Percentiles rank a stretch among this genome's conserved stretches.
phyloP scores from a whole-genome alignment of 1,284 basidiomycete species.

The Microbotryum intermedium region DNA sequence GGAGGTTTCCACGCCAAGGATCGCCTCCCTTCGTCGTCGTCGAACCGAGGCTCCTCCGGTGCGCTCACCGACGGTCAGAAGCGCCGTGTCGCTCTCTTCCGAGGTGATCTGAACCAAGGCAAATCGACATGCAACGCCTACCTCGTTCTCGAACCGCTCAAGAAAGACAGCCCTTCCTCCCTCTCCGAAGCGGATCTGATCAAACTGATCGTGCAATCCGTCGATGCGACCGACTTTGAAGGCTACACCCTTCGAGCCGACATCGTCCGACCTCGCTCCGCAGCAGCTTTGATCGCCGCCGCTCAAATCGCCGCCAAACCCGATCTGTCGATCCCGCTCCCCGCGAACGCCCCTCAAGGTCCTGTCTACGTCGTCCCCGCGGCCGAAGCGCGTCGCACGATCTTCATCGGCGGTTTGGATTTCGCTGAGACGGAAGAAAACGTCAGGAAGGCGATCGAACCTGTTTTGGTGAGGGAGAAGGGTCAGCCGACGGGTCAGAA shows the following conservation, averaged over 20 bases:
- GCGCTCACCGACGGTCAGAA: constrained; percentile 71
- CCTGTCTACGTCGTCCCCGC: constrained; percentile 18
- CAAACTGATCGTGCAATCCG: constrained; percentile 54
- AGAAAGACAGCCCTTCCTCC: constrained; percentile 2
- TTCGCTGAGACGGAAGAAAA: constrained; percentile 88
- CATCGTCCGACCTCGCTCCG: constrained; percentile 45
- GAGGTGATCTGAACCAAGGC: constrained; percentile 45
- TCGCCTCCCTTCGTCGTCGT: too few species aligned
- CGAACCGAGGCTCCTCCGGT: constrained; percentile 40
- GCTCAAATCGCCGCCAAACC: constrained; percentile 28
- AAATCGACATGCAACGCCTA: constrained; percentile 56
- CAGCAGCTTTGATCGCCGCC: constrained; percentile 22
- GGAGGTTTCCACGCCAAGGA: constrained; percentile 37
- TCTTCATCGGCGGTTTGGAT: constrained; percentile 90
- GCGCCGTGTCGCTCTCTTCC: constrained; percentile 90
- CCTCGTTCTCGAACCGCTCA: constrained; percentile 67
- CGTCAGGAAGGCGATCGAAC: constrained; percentile 77
- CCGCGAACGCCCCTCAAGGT: constrained; percentile 7
- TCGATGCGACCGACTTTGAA: constrained; percentile 64
- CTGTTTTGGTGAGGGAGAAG: constrained; percentile 61
- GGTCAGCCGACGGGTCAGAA: constrained; percentile 44
- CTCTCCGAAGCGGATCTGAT: constrained; percentile 8
- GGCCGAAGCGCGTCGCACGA: constrained; percentile 52
- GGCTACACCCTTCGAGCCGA: constrained; percentile 69
- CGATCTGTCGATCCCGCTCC: constrained; percentile 11